These are phyloP conservation scores for Annona squamosa DNA, from an alignment of 164 flowering plant species.

Conservation along the genomic window DNA sequence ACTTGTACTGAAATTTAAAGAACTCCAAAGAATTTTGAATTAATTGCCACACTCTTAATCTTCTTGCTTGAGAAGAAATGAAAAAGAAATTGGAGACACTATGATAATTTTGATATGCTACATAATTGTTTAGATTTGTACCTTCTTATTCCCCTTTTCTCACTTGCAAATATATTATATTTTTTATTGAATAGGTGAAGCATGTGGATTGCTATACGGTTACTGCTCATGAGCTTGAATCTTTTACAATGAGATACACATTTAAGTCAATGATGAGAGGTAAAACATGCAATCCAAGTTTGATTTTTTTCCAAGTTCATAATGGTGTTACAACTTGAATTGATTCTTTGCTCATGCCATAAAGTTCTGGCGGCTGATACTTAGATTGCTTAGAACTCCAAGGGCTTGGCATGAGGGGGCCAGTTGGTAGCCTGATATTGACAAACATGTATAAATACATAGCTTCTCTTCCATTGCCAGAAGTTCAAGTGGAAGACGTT, in stretches of 20 bases:
- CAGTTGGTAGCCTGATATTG: too few relatives aligned
- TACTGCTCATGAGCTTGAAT: conserved; percentile 67
- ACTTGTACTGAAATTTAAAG: neutral
- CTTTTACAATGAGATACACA: conserved; percentile 56
- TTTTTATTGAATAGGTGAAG: conserved; percentile 56
- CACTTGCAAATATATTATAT: conserved; percentile 2
- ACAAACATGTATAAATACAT: too few relatives aligned
- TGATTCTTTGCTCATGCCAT: too few relatives aligned
- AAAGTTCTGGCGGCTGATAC: too few relatives aligned
- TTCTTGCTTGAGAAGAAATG: neutral
- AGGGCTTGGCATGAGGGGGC: too few relatives aligned
- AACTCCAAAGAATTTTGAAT: neutral
- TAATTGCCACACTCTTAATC: neutral
- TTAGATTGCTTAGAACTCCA: too few relatives aligned
- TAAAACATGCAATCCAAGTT: conserved; percentile 15
- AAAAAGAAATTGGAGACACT: neutral
- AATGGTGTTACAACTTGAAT: too few relatives aligned
- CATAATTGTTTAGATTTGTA: neutral
- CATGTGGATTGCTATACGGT: conserved; percentile 74
- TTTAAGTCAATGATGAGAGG: conserved; percentile 96
- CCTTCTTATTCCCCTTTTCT: neutral
- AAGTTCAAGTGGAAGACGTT: too few relatives aligned
- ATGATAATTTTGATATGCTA: neutral
- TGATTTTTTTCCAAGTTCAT: too few relatives aligned
- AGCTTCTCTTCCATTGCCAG: too few relatives aligned